Evolutionary conservation across 2,329 filamentous ascomycete species (phyloP).

Genomic region (Plectosphaerella sp.): DNA sequence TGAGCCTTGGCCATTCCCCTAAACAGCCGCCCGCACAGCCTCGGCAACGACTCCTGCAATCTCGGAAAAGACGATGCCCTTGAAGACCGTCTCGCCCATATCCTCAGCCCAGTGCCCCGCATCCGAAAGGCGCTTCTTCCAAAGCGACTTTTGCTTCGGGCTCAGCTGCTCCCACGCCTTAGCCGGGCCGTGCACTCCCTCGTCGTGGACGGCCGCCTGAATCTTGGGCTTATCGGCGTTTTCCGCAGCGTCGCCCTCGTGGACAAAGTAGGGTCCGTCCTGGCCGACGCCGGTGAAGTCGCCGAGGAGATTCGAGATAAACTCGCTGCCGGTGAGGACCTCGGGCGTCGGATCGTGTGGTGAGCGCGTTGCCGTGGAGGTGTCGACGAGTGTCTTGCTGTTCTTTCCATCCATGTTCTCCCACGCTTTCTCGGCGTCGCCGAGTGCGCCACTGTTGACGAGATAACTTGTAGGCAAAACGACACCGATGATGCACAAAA

Average conservation of each 20-base stretch:
- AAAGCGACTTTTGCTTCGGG: constrained; percentile 56
- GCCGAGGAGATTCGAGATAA: constrained; percentile 27
- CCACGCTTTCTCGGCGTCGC: too few relatives aligned
- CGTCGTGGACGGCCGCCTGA: constrained; percentile 40
- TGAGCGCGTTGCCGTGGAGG: constrained; percentile 2
- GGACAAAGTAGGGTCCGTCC: background rate
- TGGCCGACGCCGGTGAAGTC: constrained; percentile 11
- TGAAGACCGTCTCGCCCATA: constrained; percentile 73
- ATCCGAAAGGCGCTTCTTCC: constrained; percentile 64
- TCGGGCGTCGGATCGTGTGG: constrained; percentile 8
- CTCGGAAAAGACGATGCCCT: constrained; percentile 73
- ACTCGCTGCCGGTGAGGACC: constrained; percentile 19
- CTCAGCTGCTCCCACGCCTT: constrained; percentile 69
- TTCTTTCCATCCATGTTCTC: too few relatives aligned
- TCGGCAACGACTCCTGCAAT: constrained; percentile 59
- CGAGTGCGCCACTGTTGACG: background rate
- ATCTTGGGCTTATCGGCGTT: constrained; percentile 18
- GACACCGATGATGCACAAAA: constrained; percentile 59
- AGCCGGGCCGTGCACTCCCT: constrained; percentile 44
- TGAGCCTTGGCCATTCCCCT: background rate
- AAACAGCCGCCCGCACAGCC: constrained; percentile 25
- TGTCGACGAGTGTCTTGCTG: too few relatives aligned
- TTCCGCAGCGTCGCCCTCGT: background rate
- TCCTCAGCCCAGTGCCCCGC: constrained; percentile 76
- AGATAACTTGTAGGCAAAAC: constrained; percentile 45